A percentile compares a stretch with the other conserved stretches of the same genome.
phyloP scores from a whole-genome alignment of 306 rosid genomes.

The Adenanthera pavonina region DNA sequence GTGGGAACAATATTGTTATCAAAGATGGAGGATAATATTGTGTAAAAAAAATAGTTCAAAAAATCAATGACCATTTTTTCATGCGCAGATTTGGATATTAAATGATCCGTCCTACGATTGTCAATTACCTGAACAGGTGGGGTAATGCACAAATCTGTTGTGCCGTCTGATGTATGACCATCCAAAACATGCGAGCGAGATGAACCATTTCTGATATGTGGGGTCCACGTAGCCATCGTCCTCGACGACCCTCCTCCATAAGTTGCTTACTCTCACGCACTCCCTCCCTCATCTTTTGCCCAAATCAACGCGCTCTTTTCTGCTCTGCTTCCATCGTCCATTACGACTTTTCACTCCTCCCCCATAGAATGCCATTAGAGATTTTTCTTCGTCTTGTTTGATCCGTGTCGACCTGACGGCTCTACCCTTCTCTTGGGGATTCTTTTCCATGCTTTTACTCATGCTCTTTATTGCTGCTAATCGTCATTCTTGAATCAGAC shows the following conservation, averaged over 20 bases:
- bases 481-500: not conserved
- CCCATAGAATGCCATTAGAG: not conserved
- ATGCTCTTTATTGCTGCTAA: not conserved
- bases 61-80: too few relatives aligned
- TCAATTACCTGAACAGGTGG: too few relatives aligned
- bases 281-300: not conserved
- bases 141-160: too few relatives aligned
- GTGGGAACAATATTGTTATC: too few relatives aligned
- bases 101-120: too few relatives aligned
- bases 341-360: too few relatives aligned
- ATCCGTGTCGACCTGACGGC: slow-evolving; percentile 34
- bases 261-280: not conserved
- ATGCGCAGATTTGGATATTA: too few relatives aligned
- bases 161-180: too few relatives aligned
- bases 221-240: not conserved
- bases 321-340: not conserved
- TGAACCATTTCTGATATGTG: not conserved
- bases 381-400: not conserved
- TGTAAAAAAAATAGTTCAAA: too few relatives aligned
- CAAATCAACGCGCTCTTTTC: not conserved
- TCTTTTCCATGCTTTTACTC: not conserved
- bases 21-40: too few relatives aligned
- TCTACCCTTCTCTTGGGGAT: not conserved
- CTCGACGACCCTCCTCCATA: not conserved
- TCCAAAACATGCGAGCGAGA: too few relatives aligned